Conservation (phyloP, 129 eudicot species). For the Artemisia argyi region DNA sequence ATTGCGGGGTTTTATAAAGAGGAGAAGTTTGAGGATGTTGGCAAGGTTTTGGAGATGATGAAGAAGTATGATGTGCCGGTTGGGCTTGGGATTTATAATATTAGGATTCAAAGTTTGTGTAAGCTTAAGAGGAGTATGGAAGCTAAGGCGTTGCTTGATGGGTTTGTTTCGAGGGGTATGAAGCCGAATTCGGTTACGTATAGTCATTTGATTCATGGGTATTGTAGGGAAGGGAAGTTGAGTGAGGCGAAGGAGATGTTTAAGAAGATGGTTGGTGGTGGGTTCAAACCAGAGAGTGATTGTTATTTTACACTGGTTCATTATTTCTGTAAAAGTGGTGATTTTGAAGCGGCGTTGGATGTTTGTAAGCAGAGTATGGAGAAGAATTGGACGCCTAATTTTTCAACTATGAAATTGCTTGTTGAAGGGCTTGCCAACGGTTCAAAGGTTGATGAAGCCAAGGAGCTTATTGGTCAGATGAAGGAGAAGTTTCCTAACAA, state of each 20-base stretch:
- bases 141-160: conserved; percentile 80
- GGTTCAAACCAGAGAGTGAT: conserved; percentile 53
- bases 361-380: conserved; percentile 61
- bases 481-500: conserved; percentile 69
- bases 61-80: conserved; percentile 33
- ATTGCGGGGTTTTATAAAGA: conserved; percentile 87
- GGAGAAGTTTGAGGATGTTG: conserved; percentile 76
- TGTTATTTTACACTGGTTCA: conserved; percentile 76
- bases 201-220: conserved; percentile 71
- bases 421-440: conserved; percentile 79
- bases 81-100: conserved; percentile 60
- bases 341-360: conserved; percentile 67
- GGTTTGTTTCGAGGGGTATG: conserved; percentile 53
- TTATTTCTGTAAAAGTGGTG: conserved; percentile 62
- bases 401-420: conserved; percentile 72
- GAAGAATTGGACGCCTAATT: conserved; percentile 77
- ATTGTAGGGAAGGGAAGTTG: conserved; percentile 64
- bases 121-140: conserved; percentile 64
- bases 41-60: conserved; percentile 78
- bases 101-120: conserved; percentile 84
- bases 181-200: conserved; percentile 71
- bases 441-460: conserved; percentile 67
- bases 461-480: conserved; percentile 49
- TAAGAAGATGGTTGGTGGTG: conserved; percentile 49
- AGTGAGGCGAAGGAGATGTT: conserved; percentile 69